Conservation (phyloP, 345 rosid species). For the Dovyalis caffra region DNA sequence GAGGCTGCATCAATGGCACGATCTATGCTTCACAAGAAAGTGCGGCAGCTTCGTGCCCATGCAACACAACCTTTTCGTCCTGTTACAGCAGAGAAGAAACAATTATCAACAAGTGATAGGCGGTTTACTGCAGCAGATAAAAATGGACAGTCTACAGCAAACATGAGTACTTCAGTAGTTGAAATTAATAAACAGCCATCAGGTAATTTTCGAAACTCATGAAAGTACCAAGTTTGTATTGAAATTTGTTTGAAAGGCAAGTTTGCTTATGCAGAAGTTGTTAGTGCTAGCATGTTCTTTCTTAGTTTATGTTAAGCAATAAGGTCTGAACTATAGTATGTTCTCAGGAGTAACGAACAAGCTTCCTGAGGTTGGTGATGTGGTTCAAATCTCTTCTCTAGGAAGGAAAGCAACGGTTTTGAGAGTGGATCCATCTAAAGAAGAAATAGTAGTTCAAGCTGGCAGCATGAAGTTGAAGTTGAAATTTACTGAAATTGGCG, state of each 20-base stretch:
- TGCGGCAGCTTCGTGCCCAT: conserved; percentile 52
- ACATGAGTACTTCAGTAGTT: conserved; percentile 24
- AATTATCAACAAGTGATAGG: conserved; percentile 18
- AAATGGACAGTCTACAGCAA: conserved; percentile 7
- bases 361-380: conserved; percentile 64
- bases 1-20: conserved; percentile 60
- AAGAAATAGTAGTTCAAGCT: conserved; percentile 76
- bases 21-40: conserved; percentile 61
- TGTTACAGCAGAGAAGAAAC: conserved; percentile 31
- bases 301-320: neutral
- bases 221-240: neutral
- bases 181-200: conserved; percentile 33
- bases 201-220: conserved; percentile 33
- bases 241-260: neutral
- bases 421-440: conserved; percentile 61
- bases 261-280: neutral
- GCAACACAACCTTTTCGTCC: conserved; percentile 36
- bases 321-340: neutral
- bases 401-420: conserved; percentile 64
- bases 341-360: conserved; percentile 30
- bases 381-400: conserved; percentile 60
- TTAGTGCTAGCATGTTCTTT: neutral
- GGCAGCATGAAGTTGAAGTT: conserved; percentile 81
- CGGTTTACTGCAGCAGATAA: conserved; percentile 21
- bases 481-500: conserved; percentile 47